phyloP scores from a whole-genome alignment of 169 alveolate species.

The Prorocentrum cordatum region DNA sequence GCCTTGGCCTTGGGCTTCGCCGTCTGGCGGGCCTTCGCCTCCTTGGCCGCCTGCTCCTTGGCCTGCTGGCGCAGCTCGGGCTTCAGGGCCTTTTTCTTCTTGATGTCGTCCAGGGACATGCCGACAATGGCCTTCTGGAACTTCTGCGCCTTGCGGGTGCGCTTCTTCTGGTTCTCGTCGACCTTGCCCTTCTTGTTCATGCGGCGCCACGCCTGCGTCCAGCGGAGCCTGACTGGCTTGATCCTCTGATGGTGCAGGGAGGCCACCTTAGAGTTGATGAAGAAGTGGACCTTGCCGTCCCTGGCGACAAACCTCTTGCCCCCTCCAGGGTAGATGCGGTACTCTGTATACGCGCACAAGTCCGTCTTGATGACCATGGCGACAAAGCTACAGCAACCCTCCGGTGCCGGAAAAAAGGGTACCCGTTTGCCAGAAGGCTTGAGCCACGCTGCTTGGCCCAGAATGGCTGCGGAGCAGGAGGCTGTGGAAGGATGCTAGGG shows the following conservation, averaged over 20 bases:
- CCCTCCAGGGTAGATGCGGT: constrained; percentile 45
- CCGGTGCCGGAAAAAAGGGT: no score
- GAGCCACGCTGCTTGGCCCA: no score
- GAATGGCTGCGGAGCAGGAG: no score
- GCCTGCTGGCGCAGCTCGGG: constrained; percentile 55
- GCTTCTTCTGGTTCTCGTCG: constrained; percentile 17
- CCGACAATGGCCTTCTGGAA: constrained; percentile 58
- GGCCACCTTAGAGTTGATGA: constrained; percentile 45
- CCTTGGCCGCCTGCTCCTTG: constrained; percentile 48
- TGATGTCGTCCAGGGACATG: constrained; percentile 45
- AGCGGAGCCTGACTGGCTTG: constrained; percentile 63
- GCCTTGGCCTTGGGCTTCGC: no score
- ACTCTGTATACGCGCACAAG: constrained; percentile 32
- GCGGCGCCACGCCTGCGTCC: constrained; percentile 27
- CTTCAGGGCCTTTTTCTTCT: constrained; percentile 42
- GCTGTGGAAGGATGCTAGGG: no score
- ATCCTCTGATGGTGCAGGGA: constrained; percentile 29
- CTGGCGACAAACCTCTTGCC: constrained; percentile 52
- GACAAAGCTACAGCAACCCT: no score
- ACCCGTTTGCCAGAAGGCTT: no score
- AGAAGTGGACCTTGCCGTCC: constrained; percentile 52
- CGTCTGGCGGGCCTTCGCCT: constrained; percentile 42
- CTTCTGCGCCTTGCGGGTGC: constrained; percentile 46
- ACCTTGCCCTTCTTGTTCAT: constrained; percentile 66
- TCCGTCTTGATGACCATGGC: constrained; percentile 45